Conservation (phyloP, 129 eudicot genomes). For the Centella asiatica region DNA sequence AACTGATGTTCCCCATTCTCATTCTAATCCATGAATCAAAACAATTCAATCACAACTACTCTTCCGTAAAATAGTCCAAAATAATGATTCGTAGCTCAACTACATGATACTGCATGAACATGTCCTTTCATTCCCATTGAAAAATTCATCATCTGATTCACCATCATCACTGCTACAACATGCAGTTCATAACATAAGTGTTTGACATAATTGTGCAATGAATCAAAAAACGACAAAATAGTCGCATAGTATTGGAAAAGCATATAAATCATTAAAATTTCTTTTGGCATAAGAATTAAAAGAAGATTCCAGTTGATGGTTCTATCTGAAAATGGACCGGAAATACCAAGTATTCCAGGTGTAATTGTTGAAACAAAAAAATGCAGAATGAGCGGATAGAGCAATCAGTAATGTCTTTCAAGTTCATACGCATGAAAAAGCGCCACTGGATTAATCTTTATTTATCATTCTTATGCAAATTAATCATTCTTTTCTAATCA, state of each 20-base stretch:
- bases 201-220: not conserved
- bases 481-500: no score
- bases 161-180: constrained; percentile 48
- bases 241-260: not conserved
- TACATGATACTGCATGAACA: constrained; percentile 86
- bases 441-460: no score
- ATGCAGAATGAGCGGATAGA: no score
- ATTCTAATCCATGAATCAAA: not conserved
- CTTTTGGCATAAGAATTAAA: not conserved
- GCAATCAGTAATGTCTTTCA: no score
- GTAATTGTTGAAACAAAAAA: no score
- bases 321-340: not conserved
- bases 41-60: not conserved
- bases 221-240: not conserved
- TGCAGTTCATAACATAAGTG: not conserved
- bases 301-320: not conserved
- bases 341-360: no score
- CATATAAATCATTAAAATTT: not conserved
- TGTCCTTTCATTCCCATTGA: constrained; percentile 37
- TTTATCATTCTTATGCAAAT: no score
- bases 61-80: not conserved
- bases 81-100: constrained; percentile 4
- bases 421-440: no score
- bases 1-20: not conserved
- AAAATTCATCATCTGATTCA: constrained; percentile 71